Percentiles rank a stretch among this genome's conserved stretches.
Conservation (phyloP, 768 basidiomycete species). For the Naganishia friedmannii region DNA sequence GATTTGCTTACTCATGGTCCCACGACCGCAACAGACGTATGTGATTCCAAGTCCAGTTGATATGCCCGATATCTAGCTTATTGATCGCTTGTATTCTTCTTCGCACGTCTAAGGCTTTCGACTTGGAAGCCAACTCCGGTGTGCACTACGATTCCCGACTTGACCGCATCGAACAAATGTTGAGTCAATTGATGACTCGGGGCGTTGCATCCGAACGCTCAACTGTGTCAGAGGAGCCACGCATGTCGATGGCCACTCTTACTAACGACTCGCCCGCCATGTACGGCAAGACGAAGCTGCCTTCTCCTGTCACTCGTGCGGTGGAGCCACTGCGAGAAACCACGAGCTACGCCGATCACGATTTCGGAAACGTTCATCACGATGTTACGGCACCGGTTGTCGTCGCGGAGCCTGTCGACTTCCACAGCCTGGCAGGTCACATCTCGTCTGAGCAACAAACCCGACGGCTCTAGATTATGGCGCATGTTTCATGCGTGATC, state of each 20-base stretch:
- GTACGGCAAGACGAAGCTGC: slow-evolving; percentile 4
- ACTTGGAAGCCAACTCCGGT: slow-evolving; percentile 27
- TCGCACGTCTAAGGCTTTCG: slow-evolving; percentile 27
- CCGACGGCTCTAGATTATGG: background rate
- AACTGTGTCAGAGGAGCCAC: background rate
- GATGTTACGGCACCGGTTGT: background rate
- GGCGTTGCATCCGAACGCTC: background rate
- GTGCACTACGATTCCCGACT: slow-evolving; percentile 35
- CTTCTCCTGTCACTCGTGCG: background rate
- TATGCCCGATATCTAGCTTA: slow-evolving; percentile 32
- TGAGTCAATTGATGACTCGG: slow-evolving; percentile 29
- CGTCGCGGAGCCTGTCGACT: background rate
- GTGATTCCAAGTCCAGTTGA: slow-evolving; percentile 12
- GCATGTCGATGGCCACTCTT: slow-evolving; percentile 21
- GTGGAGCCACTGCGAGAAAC: background rate
- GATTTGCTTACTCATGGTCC: slow-evolving; percentile 46
- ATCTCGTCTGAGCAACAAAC: background rate
- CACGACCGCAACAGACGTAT: slow-evolving; percentile 25
- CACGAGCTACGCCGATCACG: background rate
- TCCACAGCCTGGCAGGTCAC: slow-evolving; percentile 4
- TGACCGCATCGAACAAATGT: slow-evolving; percentile 41
- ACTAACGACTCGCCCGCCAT: slow-evolving; percentile 19
- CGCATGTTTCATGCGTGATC: too few species aligned
- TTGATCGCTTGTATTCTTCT: background rate
- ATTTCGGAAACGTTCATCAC: background rate